Evolutionary conservation across 2,329 filamentous ascomycete species (phyloP), one percentile per base, ranked within the genome.

Genomic region (Orbilia quercus): DNA sequence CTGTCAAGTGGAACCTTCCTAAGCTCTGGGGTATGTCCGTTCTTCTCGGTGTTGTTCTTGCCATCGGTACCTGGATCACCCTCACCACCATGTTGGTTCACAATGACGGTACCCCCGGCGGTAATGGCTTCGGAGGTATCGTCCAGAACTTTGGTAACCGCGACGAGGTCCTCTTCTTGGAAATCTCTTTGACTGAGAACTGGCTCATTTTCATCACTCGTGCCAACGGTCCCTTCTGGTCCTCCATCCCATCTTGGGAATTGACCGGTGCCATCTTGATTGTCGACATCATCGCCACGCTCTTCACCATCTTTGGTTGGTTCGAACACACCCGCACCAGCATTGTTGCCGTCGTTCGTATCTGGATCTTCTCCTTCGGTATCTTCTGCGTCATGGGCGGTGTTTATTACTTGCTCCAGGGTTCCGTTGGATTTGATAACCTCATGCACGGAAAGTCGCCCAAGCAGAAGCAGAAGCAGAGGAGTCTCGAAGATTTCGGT

Each of bases 201-300:
- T 96, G 92, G 92, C 86, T 96, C 58, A 96, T 96, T 82, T 96
- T 96, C 85, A 94, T 96, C 83, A 96, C 92, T 76, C 91, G 92
- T 85, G 90, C 91, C 82, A 93, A 93, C 82, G 91, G 92, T 79
- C 91, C 91, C 62, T 94, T 96, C 86, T 96, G 91, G 91, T 92
- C 90, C 1, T 93, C 90, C 22, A 87, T 92, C 70, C 92, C 92
- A 72, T 96, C 91, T 74, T 93, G 91, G 90, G 91, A 96, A 82
- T 85, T 96, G 47, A 81, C 85, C 63, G 89, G 89, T 75, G 92
- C 92, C 76, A 92, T 96, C 76, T 80, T 95, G 51, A 77, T 91
- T 54, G 92, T 96, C 79, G 91, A 96, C 79, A 85, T 95, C 77
- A 82, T 96, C 69, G 91, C 92, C 75, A 96, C 91, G 40, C 85